Conservation (phyloP, 768 basidiomycete species). For the Cyclocybe aegerita region DNA sequence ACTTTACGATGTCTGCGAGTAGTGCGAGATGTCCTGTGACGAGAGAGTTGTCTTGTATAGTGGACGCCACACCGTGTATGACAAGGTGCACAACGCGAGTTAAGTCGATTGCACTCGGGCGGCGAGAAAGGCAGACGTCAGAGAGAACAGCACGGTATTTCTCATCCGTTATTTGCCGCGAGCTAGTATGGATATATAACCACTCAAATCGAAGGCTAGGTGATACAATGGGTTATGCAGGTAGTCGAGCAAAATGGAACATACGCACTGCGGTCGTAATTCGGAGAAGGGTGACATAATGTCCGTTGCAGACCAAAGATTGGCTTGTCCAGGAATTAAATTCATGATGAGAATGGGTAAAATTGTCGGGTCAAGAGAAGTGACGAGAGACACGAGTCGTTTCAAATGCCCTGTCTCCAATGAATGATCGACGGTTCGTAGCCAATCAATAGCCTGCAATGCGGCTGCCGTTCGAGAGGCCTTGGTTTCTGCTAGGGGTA, state of each 20-base stretch:
- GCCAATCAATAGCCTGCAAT: slow-evolving; percentile 62
- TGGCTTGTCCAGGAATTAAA: slow-evolving; percentile 39
- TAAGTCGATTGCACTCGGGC: slow-evolving; percentile 25
- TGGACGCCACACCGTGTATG: slow-evolving; percentile 14
- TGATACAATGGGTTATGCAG: not conserved
- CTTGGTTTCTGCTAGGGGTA: slow-evolving; percentile 35
- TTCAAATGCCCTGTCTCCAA: slow-evolving; percentile 36
- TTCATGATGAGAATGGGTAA: slow-evolving; percentile 41
- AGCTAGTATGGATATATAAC: slow-evolving; percentile 38
- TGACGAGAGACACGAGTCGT: slow-evolving; percentile 38
- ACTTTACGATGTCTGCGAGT: slow-evolving; percentile 34
- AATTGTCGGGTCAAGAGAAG: slow-evolving; percentile 39
- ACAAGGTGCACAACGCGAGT: slow-evolving; percentile 19
- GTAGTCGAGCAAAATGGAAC: slow-evolving; percentile 2
- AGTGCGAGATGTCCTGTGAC: slow-evolving; percentile 34
- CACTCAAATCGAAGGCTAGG: slow-evolving; percentile 35
- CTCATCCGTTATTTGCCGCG: slow-evolving; percentile 23
- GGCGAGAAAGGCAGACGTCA: slow-evolving; percentile 25
- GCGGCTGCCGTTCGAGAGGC: slow-evolving; percentile 37
- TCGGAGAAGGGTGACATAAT: slow-evolving; percentile 25
- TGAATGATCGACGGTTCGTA: slow-evolving; percentile 45
- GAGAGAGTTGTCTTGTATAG: slow-evolving; percentile 15
- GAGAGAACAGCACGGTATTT: slow-evolving; percentile 33
- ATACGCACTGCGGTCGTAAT: slow-evolving; percentile 27
- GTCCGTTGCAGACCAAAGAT: slow-evolving; percentile 41